Base-by-base conservation (phyloP, 2,329 filamentous ascomycete species). In the Pseudogymnoascus destructans region DNA sequence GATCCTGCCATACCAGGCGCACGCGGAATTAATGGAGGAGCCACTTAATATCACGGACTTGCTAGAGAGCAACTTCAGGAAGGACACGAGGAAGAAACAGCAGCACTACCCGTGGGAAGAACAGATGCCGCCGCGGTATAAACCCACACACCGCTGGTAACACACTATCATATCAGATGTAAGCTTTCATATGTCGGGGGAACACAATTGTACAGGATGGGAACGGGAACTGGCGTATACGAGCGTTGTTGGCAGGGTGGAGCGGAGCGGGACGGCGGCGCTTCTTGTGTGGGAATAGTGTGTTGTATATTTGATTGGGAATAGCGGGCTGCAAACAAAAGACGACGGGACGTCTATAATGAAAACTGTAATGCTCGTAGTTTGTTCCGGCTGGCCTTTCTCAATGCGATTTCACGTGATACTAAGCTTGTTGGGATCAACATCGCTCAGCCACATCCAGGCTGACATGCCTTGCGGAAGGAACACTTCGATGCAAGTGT, bases 11-110 rank as follows among this genome's bases (percentile, higher is more conserved):
- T 68, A 68, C 55, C 61, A 65, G 46, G 55, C 61, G 19, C 59
- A 64, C n/a, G 38, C 66, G 7, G 57, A 66, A 32, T 42, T 67
- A 10, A 61, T 66, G 21, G 63, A 66, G 54, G 63, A 66, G 36
- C 64, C 65, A 3, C 58, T 64, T 32, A 61, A 60, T 7, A 61
- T 66, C 8, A 60, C 59, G 3, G 62, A 63, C 9, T 52, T 65
- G 30, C 57, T 66, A 1, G 59, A 59, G 8, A 65, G 63, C 55
- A 59, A 58, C 8, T 65, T 63, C 27, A 61, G 62, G 33, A 61
- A 38, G 17, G 35, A 56, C 17, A 38, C 30, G 30, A 56, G 54
- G 58, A 52, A 52, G 46, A 52, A 52, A 2, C 46, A 52, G 6
- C 6, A 56, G 13, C 19, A 56, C 11, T 56, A 38, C 6, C 30